Percentiles rank a stretch among this genome's conserved stretches.
These are phyloP conservation scores for Parasarocladium wereldwijsianum DNA, from an alignment of 2,329 filamentous ascomycete genomes.

Conservation along the genomic window DNA sequence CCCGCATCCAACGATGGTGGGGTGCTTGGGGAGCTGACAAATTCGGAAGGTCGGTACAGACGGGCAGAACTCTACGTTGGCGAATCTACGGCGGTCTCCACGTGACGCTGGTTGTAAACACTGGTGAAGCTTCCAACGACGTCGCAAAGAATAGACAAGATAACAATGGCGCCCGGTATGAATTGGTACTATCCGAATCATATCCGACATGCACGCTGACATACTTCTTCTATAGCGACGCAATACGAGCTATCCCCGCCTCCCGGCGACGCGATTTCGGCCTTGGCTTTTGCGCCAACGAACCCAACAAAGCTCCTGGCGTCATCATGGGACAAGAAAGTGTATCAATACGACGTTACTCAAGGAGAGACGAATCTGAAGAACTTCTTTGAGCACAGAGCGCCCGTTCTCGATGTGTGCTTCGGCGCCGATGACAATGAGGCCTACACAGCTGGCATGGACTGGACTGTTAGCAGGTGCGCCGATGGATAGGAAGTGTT, in stretches of 20 bases:
- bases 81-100: too few species aligned
- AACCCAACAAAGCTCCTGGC: slow-evolving; percentile 69
- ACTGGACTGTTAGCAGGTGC: slow-evolving; percentile 70
- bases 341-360: slow-evolving; percentile 74
- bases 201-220: slow-evolving; percentile 1
- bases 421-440: slow-evolving; percentile 73
- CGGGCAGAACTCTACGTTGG: too few species aligned
- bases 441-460: slow-evolving; percentile 74
- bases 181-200: too few species aligned
- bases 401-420: slow-evolving; percentile 81
- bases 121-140: slow-evolving; percentile 10
- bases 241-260: slow-evolving; percentile 76
- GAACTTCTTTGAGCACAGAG: slow-evolving; percentile 63
- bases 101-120: slow-evolving; percentile 24
- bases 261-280: slow-evolving; percentile 75
- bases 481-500: background rate
- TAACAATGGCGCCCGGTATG: slow-evolving; percentile 27
- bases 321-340: slow-evolving; percentile 84
- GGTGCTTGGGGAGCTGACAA: slow-evolving; percentile 19
- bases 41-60: background rate
- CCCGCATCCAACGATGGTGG: slow-evolving; percentile 21
- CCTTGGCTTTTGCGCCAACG: slow-evolving; percentile 69
- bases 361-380: slow-evolving; percentile 44
- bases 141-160: slow-evolving; percentile 8
- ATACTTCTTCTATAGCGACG: slow-evolving; percentile 30